A percentile compares a stretch with the other conserved stretches of the same genome.
Evolutionary conservation across 139 green algal genomes (phyloP).

Genomic region (Spirogloea muscicola): DNA sequence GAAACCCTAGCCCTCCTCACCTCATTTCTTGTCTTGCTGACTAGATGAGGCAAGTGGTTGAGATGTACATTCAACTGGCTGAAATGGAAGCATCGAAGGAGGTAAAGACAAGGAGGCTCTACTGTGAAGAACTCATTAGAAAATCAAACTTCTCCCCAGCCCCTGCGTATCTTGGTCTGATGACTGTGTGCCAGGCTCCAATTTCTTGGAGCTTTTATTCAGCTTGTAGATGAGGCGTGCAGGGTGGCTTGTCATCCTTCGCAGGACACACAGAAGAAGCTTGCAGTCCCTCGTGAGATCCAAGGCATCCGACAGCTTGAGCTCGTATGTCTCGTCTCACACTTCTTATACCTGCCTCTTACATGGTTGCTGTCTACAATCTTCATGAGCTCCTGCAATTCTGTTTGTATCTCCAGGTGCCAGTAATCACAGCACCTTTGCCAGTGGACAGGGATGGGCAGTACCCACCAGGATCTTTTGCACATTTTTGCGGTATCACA

Average conservation of each 20-base stretch:
- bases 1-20: too few relatives aligned
- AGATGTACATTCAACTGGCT: slow-evolving; percentile 44
- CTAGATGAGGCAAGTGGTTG: slow-evolving; percentile 40
- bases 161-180: too few relatives aligned
- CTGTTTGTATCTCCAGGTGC: slow-evolving; percentile 23
- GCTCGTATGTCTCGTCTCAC: background rate
- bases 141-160: too few relatives aligned
- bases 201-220: too few relatives aligned
- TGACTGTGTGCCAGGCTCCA: too few relatives aligned
- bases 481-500: slow-evolving; percentile 16
- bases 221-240: too few relatives aligned
- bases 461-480: slow-evolving; percentile 19
- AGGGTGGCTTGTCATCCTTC: too few relatives aligned
- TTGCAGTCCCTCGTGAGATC: too few relatives aligned
- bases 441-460: slow-evolving; percentile 26
- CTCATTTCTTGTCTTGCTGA: too few relatives aligned
- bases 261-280: too few relatives aligned
- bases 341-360: background rate
- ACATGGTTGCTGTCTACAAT: background rate
- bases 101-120: too few relatives aligned
- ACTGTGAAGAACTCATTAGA: too few relatives aligned
- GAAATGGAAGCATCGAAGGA: slow-evolving; percentile 36
- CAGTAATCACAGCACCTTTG: slow-evolving; percentile 39
- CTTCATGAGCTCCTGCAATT: background rate
- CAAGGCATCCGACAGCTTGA: background rate